Evolutionary conservation across 2,329 filamentous ascomycete genomes (phyloP).

Genomic region (Pleoardoris graminearum): DNA sequence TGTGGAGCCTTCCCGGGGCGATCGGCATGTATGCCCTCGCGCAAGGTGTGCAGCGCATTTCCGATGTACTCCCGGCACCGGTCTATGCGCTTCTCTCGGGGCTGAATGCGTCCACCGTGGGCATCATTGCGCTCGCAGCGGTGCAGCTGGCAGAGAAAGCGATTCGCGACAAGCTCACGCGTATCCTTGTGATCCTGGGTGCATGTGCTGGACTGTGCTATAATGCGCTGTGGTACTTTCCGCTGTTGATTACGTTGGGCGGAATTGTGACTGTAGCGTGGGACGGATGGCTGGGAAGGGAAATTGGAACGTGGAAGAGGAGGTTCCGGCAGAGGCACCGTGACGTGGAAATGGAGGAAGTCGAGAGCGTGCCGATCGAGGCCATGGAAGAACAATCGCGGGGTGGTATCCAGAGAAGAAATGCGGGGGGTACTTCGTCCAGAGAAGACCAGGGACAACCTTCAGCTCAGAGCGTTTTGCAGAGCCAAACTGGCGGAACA

Average conservation of each 20-base stretch:
- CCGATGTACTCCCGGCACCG: constrained; percentile 60
- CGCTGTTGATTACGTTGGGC: constrained; percentile 61
- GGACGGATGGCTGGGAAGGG: constrained; percentile 58
- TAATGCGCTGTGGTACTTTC: constrained; percentile 76
- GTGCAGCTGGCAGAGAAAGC: constrained; percentile 69
- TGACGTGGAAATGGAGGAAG: constrained; percentile 36
- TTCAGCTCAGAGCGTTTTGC: neutral
- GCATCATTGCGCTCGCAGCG: constrained; percentile 71
- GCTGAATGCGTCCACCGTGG: constrained; percentile 72
- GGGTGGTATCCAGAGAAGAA: neutral
- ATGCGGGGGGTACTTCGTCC: neutral
- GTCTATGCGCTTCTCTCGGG: constrained; percentile 73
- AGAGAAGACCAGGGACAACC: neutral
- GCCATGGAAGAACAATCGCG: neutral
- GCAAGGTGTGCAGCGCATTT: constrained; percentile 65
- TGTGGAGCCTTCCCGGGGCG: constrained; percentile 72
- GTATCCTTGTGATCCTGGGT: constrained; percentile 65
- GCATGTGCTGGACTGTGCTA: constrained; percentile 69
- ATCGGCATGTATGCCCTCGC: constrained; percentile 70
- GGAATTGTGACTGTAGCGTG: constrained; percentile 59
- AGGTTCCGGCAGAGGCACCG: constrained; percentile 21
- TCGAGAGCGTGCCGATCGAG: neutral
- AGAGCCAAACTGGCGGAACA: neutral
- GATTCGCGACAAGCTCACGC: constrained; percentile 65
- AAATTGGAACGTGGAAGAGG: constrained; percentile 39